Percentiles rank a stretch among this genome's conserved stretches.
These are phyloP conservation scores for Hymenoscyphus occultus DNA, from an alignment of 2,329 filamentous ascomycete species.

Conservation along the genomic window DNA sequence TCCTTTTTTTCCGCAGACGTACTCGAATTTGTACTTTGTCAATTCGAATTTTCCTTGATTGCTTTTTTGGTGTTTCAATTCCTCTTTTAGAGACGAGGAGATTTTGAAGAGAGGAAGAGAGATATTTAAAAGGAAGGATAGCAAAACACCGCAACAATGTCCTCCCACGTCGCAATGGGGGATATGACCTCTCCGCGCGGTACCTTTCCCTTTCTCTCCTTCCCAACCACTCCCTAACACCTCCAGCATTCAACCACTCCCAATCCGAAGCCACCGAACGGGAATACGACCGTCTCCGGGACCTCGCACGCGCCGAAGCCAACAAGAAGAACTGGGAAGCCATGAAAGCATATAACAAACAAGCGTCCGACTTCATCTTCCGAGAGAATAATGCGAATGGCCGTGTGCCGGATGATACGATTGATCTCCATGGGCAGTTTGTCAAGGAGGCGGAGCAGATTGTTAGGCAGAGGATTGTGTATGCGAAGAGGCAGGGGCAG, in stretches of 20 bases:
- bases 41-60: no score
- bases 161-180: no score
- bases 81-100: no score
- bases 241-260: slow-evolving; percentile 70
- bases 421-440: slow-evolving; percentile 92
- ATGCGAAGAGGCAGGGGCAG: slow-evolving; percentile 71
- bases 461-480: slow-evolving; percentile 77
- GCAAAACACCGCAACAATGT: no score
- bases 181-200: no score
- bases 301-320: slow-evolving; percentile 77
- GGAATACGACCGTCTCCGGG: slow-evolving; percentile 89
- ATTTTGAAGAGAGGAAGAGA: no score
- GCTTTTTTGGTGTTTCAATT: no score
- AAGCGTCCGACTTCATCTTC: slow-evolving; percentile 93
- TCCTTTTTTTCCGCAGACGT: no score
- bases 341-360: slow-evolving; percentile 86
- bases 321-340: slow-evolving; percentile 79
- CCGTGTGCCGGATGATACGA: slow-evolving; percentile 73
- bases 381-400: slow-evolving; percentile 84
- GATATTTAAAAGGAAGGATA: no score
- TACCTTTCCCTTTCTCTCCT: no score
- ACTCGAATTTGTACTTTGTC: no score
- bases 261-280: slow-evolving; percentile 67
- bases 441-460: slow-evolving; percentile 94
- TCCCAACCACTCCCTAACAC: neutral